Evolutionary conservation across 768 basidiomycete genomes (phyloP).

Genomic region (Tulasnella sp.): DNA sequence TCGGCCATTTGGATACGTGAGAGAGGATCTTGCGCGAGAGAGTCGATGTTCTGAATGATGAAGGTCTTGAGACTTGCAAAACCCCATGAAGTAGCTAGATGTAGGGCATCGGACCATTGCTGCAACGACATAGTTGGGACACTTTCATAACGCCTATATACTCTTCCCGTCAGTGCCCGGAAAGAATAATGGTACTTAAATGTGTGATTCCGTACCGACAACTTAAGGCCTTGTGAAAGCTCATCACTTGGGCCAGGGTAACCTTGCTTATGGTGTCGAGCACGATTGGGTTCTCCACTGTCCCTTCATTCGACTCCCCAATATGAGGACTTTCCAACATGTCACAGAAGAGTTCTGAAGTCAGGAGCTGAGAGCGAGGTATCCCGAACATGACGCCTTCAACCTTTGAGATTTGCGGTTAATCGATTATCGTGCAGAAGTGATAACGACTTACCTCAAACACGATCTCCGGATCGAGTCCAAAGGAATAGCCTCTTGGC

Average conservation of each 20-base stretch:
- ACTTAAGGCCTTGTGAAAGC: background rate
- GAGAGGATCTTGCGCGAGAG: background rate
- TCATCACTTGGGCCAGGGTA: background rate
- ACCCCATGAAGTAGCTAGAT: slow-evolving; percentile 14
- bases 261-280: background rate
- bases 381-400: background rate
- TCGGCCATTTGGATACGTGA: slow-evolving; percentile 3
- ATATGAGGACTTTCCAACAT: slow-evolving; percentile 18
- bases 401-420: background rate
- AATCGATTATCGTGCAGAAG: background rate
- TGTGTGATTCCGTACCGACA: background rate
- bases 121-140: background rate
- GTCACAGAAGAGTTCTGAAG: background rate
- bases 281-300: background rate
- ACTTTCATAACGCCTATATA: background rate
- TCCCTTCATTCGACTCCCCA: slow-evolving; percentile 12
- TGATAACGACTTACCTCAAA: background rate
- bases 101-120: slow-evolving; percentile 14
- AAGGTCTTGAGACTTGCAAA: background rate
- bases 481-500: background rate
- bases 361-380: background rate
- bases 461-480: background rate
- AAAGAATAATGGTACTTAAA: background rate
- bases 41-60: slow-evolving; percentile 12
- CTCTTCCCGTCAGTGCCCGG: background rate